Conservation (phyloP, 2,329 filamentous ascomycete genomes). For the Lecanicillium sp. region DNA sequence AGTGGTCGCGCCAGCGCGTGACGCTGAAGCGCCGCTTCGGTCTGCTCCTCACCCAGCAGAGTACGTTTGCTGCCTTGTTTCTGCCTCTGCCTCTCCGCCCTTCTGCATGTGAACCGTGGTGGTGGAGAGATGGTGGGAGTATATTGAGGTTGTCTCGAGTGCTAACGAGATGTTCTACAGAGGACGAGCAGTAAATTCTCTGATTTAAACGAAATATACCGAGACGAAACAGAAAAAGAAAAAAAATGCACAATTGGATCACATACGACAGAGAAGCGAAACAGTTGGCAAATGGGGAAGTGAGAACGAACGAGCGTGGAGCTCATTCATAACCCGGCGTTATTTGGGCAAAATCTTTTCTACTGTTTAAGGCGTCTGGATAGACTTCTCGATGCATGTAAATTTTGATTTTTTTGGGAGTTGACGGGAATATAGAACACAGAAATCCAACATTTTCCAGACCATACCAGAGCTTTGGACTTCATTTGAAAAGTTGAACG, state of each 20-base stretch:
- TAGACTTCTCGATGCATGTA: neutral
- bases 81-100: no score
- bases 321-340: constrained; percentile 16
- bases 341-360: neutral
- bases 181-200: constrained; percentile 5
- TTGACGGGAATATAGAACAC: neutral
- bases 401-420: neutral
- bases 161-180: neutral
- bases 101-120: no score
- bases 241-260: no score
- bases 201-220: neutral
- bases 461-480: neutral
- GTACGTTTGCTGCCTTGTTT: constrained; percentile 23
- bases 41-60: constrained; percentile 75
- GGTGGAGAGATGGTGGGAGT: no score
- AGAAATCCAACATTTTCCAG: neutral
- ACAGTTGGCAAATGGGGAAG: no score
- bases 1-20: constrained; percentile 94
- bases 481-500: no score
- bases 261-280: neutral
- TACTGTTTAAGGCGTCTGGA: neutral
- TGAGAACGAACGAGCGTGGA: no score
- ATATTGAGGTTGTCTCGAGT: no score
- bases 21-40: constrained; percentile 92
- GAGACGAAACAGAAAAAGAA: neutral